These are phyloP conservation scores for Acer yangbiense DNA, from an alignment of 345 rosid species.

Conservation along the genomic window DNA sequence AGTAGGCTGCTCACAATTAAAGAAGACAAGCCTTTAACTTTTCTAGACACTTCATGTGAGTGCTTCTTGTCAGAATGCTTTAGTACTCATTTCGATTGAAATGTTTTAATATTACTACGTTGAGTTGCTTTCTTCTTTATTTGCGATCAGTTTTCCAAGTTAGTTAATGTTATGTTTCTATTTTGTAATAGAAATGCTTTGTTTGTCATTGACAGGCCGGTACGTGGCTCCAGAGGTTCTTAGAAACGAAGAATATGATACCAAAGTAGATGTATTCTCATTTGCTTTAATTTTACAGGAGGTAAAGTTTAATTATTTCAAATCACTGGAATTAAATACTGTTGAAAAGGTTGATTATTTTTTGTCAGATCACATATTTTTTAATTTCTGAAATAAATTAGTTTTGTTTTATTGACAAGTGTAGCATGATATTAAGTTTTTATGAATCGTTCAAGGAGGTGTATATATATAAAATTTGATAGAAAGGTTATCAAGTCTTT, in stretches of 20 bases:
- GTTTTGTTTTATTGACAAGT: background rate
- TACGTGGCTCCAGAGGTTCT: slow-evolving; percentile 90
- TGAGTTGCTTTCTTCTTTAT: slow-evolving; percentile 2
- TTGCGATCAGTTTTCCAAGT: background rate
- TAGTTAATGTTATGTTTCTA: background rate
- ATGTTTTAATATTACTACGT: slow-evolving; percentile 1
- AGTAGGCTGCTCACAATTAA: slow-evolving; percentile 90
- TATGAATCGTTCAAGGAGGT: background rate
- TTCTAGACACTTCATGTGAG: slow-evolving; percentile 74
- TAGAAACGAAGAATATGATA: slow-evolving; percentile 67
- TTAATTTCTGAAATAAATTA: background rate
- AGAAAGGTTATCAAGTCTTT: background rate
- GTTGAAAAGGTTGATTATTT: background rate
- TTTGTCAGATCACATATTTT: background rate
- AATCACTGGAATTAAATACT: background rate
- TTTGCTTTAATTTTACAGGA: slow-evolving; percentile 92
- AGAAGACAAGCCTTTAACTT: slow-evolving; percentile 71
- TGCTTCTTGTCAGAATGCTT: slow-evolving; percentile 13
- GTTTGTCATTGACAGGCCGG: slow-evolving; percentile 54
- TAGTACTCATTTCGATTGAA: background rate
- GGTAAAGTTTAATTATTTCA: slow-evolving; percentile 37
- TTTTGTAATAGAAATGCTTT: slow-evolving; percentile 8
- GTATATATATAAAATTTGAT: background rate
- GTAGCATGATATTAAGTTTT: slow-evolving; percentile 9
- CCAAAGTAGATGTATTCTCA: slow-evolving; percentile 94